A percentile compares a stretch with the other conserved stretches of the same genome.
phyloP scores from a whole-genome alignment of 257 asterid genomes.

The Fraxinus quadrangulata region DNA sequence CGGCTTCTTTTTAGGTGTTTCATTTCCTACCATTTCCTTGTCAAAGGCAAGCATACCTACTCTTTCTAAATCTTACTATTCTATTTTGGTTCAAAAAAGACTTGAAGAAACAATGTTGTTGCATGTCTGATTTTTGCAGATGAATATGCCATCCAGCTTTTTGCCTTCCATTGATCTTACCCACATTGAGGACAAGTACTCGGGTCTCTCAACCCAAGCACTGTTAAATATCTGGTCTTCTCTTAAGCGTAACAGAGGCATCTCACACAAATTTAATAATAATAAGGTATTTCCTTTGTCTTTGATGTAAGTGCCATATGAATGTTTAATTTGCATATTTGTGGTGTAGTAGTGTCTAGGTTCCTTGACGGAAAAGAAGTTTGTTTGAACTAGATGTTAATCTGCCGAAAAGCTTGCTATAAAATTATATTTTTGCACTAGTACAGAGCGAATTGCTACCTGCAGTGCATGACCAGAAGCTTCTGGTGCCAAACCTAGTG shows the following conservation, averaged over 20 bases:
- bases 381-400: too few species aligned
- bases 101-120: slow-evolving; percentile 14
- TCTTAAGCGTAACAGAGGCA: slow-evolving; percentile 51
- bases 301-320: background rate
- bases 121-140: slow-evolving; percentile 39
- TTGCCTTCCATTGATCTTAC: slow-evolving; percentile 64
- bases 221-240: slow-evolving; percentile 74
- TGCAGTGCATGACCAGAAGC: background rate
- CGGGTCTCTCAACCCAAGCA: slow-evolving; percentile 84
- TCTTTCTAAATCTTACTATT: slow-evolving; percentile 2
- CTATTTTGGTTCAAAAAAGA: slow-evolving; percentile 3
- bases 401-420: background rate
- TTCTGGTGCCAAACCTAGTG: background rate
- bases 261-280: slow-evolving; percentile 39
- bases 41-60: slow-evolving; percentile 62
- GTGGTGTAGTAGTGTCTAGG: background rate
- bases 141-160: slow-evolving; percentile 49
- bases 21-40: slow-evolving; percentile 63
- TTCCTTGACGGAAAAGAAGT: background rate
- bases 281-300: slow-evolving; percentile 47
- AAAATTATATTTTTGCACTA: background rate
- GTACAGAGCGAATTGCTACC: background rate
- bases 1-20: slow-evolving; percentile 84
- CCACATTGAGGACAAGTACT: slow-evolving; percentile 70
- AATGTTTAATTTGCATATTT: background rate